Percentiles rank a stretch among this genome's conserved stretches.
Evolutionary conservation across 352 stramenopile species (phyloP).

Genomic region (Pythium rhizo-oryzae): DNA sequence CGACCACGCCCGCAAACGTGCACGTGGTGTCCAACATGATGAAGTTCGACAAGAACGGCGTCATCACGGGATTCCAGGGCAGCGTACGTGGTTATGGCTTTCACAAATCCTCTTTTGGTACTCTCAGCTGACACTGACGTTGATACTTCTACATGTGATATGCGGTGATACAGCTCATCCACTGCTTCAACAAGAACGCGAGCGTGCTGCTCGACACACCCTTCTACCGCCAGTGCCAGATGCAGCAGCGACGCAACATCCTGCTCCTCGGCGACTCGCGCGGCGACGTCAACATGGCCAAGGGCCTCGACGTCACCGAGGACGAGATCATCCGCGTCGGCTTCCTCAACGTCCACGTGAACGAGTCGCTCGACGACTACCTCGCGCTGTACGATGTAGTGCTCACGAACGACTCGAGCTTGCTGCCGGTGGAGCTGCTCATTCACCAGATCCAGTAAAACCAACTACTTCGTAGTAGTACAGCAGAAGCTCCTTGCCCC

Average conservation of each 20-base stretch:
- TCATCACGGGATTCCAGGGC: constrained; percentile 57
- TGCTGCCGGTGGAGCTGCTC: constrained; percentile 49
- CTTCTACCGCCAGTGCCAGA: constrained; percentile 54
- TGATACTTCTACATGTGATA: too few species aligned
- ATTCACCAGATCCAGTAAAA: constrained; percentile 48
- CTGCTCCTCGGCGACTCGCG: constrained; percentile 66
- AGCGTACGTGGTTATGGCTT: constrained; percentile 27
- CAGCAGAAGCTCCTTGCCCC: too few species aligned
- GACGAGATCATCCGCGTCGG: constrained; percentile 70
- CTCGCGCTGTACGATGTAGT: constrained; percentile 66
- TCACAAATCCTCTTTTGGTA: too few species aligned
- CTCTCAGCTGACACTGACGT: too few species aligned
- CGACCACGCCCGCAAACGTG: constrained; percentile 47
- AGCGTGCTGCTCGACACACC: constrained; percentile 61
- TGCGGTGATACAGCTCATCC: constrained; percentile 48
- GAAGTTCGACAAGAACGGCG: constrained; percentile 49
- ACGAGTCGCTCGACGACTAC: constrained; percentile 70
- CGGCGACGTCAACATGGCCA: constrained; percentile 59
- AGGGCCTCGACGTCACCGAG: constrained; percentile 45
- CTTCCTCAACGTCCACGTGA: constrained; percentile 72
- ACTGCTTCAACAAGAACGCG: constrained; percentile 81
- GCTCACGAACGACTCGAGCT: constrained; percentile 64
- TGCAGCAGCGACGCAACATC: constrained; percentile 63
- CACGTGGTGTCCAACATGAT: constrained; percentile 84
- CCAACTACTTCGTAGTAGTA: too few species aligned